Conservation (phyloP, 768 basidiomycete genomes). For the Tulasnella sp. region DNA sequence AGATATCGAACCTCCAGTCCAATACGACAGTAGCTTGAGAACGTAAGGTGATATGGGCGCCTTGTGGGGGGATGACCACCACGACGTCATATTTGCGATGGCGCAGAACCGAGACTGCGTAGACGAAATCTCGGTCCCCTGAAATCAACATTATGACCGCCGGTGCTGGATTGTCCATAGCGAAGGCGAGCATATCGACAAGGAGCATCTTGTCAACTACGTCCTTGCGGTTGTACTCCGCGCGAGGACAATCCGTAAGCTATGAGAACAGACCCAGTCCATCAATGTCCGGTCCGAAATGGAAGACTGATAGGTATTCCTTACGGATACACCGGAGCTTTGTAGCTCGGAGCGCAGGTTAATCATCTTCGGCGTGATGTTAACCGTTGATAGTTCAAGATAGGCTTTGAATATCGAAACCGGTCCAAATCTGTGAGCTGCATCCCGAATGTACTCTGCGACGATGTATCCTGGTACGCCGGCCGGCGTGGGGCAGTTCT, state of each 20-base stretch:
- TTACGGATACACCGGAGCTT: slow-evolving; percentile 52
- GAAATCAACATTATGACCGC: slow-evolving; percentile 65
- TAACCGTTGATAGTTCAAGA: slow-evolving; percentile 51
- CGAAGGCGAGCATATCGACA: slow-evolving; percentile 69
- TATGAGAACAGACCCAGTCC: slow-evolving; percentile 45
- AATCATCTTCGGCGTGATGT: slow-evolving; percentile 46
- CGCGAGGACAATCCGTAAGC: slow-evolving; percentile 36
- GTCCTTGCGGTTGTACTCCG: slow-evolving; percentile 41
- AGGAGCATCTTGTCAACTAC: slow-evolving; percentile 58
- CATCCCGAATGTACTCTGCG: slow-evolving; percentile 27
- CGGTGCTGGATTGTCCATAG: slow-evolving; percentile 60
- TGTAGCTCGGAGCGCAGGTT: slow-evolving; percentile 52
- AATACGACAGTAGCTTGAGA: slow-evolving; percentile 32
- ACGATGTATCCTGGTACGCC: slow-evolving; percentile 36
- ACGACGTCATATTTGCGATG: slow-evolving; percentile 60
- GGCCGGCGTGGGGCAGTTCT: slow-evolving; percentile 41
- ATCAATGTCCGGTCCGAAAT: slow-evolving; percentile 43
- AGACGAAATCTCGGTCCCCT: slow-evolving; percentile 68
- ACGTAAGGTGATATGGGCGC: slow-evolving; percentile 30
- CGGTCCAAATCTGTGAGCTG: slow-evolving; percentile 27
- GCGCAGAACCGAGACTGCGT: slow-evolving; percentile 60
- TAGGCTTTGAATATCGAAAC: slow-evolving; percentile 56
- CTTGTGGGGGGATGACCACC: slow-evolving; percentile 48
- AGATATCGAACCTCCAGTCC: slow-evolving; percentile 34
- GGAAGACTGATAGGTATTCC: slow-evolving; percentile 47